These are phyloP conservation scores for Naganishia vaughanmartiniae DNA, from an alignment of 768 basidiomycete species.

Conservation along the genomic window DNA sequence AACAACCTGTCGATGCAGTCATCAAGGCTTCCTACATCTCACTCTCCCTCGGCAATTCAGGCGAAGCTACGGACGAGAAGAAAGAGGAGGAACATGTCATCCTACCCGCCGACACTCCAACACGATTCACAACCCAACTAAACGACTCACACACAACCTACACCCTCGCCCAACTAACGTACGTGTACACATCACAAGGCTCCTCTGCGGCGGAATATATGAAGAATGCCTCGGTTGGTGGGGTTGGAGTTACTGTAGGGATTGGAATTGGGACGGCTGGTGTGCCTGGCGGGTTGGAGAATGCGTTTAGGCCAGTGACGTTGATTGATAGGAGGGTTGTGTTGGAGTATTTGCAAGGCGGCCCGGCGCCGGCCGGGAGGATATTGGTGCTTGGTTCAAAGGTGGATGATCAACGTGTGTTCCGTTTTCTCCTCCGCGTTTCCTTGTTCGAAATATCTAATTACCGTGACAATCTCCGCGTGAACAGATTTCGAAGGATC, in stretches of 20 bases:
- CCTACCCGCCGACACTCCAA: conserved; percentile 71
- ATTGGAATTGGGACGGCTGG: conserved; percentile 40
- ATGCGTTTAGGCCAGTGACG: conserved; percentile 71
- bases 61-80: conserved; percentile 16
- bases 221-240: conserved; percentile 68
- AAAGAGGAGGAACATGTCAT: conserved; percentile 37
- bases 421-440: neutral
- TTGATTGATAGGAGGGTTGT: conserved; percentile 82
- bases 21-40: conserved; percentile 65
- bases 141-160: conserved; percentile 62
- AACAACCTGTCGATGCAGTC: conserved; percentile 53
- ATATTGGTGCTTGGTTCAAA: conserved; percentile 59
- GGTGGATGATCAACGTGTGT: conserved; percentile 55
- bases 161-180: conserved; percentile 73
- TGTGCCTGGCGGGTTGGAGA: conserved; percentile 16
- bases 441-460: neutral
- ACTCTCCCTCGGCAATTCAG: conserved; percentile 54
- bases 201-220: conserved; percentile 80
- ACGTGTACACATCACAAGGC: conserved; percentile 77
- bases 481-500: conserved; percentile 43
- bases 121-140: conserved; percentile 64
- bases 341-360: conserved; percentile 79
- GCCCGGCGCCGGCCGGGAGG: conserved; percentile 37
- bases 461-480: conserved; percentile 23
- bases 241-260: conserved; percentile 13